Evolutionary conservation across 371 early-diverging fungal genomes (phyloP).

Genomic region (Rhizomucor pusillus): DNA sequence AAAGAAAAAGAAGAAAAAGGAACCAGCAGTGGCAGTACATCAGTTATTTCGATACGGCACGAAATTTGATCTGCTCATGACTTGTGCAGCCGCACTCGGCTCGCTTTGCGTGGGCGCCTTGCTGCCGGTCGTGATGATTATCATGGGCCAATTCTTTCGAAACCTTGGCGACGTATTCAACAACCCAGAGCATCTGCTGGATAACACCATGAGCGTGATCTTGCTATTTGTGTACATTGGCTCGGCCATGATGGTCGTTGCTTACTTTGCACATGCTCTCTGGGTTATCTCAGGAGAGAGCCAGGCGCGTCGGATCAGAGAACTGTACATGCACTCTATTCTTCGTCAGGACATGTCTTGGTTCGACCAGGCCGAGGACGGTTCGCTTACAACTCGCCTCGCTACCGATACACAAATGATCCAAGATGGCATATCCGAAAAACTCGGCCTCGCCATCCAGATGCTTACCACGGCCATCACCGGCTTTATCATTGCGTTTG

Average conservation of each 20-base stretch:
- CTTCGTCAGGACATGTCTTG: constrained; percentile 90
- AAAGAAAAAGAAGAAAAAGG: constrained; percentile 37
- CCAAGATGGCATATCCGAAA: constrained; percentile 87
- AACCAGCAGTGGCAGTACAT: constrained; percentile 26
- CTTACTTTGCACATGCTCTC: constrained; percentile 33
- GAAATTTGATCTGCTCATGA: constrained; percentile 19
- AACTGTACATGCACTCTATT: constrained; percentile 67
- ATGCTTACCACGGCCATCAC: constrained; percentile 72
- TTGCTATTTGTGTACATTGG: constrained; percentile 47
- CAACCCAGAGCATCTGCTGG: too few species aligned
- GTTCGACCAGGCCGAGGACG: constrained; percentile 78
- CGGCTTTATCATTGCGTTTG: constrained; percentile 86
- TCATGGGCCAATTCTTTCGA: too few species aligned
- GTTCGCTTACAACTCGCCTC: constrained; percentile 73
- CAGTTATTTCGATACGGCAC: constrained; percentile 38
- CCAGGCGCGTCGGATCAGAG: constrained; percentile 37
- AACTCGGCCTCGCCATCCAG: constrained; percentile 72
- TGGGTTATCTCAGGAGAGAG: constrained; percentile 41
- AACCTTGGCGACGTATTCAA: too few species aligned
- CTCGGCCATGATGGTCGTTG: constrained; percentile 31
- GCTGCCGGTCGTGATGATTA: too few species aligned
- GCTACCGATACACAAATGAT: constrained; percentile 76
- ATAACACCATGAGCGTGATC: too few species aligned
- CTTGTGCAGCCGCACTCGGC: constrained; percentile 21
- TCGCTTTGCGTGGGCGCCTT: too few species aligned